phyloP scores from a whole-genome alignment of 345 rosid genomes.

The Populus davidiana region DNA sequence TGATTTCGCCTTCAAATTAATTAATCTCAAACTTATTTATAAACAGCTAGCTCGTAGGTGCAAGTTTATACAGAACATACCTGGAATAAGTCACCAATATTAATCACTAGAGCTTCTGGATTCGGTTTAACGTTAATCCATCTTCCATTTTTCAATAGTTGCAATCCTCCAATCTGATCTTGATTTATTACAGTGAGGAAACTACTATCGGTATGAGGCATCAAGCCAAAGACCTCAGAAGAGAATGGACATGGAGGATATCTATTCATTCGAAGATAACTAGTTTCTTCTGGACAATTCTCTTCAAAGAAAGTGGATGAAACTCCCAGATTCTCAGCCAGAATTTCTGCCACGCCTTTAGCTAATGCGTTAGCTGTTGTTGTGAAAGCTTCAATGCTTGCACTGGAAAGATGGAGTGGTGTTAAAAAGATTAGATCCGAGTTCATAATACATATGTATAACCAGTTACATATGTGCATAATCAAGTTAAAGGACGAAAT shows the following conservation, averaged over 20 bases:
- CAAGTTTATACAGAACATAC: conserved; percentile 19
- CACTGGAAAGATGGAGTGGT: conserved; percentile 26
- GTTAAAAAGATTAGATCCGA: background rate
- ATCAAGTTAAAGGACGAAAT: background rate
- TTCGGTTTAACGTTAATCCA: conserved; percentile 66
- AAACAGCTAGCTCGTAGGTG: too few relatives aligned
- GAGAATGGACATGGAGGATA: conserved; percentile 64
- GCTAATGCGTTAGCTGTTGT: conserved; percentile 37
- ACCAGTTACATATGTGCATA: background rate
- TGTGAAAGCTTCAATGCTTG: conserved; percentile 37
- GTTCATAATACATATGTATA: background rate
- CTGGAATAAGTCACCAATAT: conserved; percentile 80
- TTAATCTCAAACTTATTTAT: too few relatives aligned
- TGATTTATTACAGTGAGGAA: conserved; percentile 60
- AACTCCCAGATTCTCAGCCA: conserved; percentile 44
- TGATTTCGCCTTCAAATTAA: too few relatives aligned
- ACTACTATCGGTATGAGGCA: conserved; percentile 75
- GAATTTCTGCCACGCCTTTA: conserved; percentile 39
- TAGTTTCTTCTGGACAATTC: conserved; percentile 32
- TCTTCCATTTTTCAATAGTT: conserved; percentile 49
- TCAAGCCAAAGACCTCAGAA: conserved; percentile 49
- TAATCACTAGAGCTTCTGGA: conserved; percentile 52
- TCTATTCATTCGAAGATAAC: conserved; percentile 64
- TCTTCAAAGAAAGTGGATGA: conserved; percentile 42
- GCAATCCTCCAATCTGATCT: conserved; percentile 67